Percentiles rank a stretch among this genome's conserved stretches.
phyloP scores from a whole-genome alignment of 1,284 basidiomycete species.

The Omphalotus olearius region DNA sequence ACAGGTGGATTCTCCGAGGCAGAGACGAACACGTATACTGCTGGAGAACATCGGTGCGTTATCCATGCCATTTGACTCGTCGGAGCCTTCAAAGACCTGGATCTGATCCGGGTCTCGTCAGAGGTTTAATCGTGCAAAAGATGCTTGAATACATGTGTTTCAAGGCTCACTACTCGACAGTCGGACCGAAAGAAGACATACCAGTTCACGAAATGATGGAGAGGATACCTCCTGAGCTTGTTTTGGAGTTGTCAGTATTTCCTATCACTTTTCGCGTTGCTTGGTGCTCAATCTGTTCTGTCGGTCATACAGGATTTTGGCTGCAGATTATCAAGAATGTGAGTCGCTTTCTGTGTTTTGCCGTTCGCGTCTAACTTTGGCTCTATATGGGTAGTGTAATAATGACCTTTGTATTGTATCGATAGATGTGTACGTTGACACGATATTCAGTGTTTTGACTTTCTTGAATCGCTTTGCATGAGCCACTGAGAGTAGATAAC shows the following conservation, averaged over 20 bases:
- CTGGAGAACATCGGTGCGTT: constrained; percentile 35
- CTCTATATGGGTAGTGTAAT: constrained; percentile 2
- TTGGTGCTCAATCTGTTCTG: neutral
- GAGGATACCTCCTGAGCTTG: constrained; percentile 75
- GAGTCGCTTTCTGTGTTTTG: constrained; percentile 3
- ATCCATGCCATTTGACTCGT: constrained; percentile 22
- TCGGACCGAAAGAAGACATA: constrained; percentile 60
- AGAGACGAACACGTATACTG: constrained; percentile 39
- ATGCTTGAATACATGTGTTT: constrained; percentile 80
- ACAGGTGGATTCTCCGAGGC: constrained; percentile 50
- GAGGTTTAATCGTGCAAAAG: constrained; percentile 76
- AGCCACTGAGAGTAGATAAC: no score
- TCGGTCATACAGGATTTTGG: constrained; percentile 38
- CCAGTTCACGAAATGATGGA: constrained; percentile 71
- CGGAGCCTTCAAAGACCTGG: neutral
- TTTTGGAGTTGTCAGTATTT: constrained; percentile 71
- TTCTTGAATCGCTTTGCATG: no score
- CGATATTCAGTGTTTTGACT: no score
- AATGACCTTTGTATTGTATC: no score
- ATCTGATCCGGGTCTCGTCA: constrained; percentile 23
- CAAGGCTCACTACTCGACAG: constrained; percentile 64
- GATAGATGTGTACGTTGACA: no score
- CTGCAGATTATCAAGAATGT: constrained; percentile 76
- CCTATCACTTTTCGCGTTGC: constrained; percentile 2
- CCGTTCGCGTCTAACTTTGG: neutral